A percentile compares a stretch with the other conserved stretches of the same genome.
These are phyloP conservation scores for Podospora bellae-mahoneyi DNA, from an alignment of 495 filamentous ascomycete genomes.

Conservation along the genomic window DNA sequence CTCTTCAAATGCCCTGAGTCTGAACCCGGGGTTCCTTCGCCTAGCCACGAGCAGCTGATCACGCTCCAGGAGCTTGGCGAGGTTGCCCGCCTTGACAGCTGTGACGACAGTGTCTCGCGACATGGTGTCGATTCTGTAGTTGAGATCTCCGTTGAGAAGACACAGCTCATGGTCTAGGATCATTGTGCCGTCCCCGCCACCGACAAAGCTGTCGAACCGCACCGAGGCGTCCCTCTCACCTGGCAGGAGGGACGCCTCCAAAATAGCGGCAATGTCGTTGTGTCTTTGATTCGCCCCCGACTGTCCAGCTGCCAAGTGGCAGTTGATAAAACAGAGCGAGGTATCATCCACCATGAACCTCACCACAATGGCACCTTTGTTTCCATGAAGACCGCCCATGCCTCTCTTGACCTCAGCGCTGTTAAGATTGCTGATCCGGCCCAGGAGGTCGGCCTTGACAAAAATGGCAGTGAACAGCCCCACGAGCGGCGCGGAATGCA, in stretches of 20 bases:
- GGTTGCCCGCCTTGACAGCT: constrained; percentile 72
- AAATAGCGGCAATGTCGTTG: constrained; percentile 86
- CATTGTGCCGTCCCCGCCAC: constrained; percentile 92
- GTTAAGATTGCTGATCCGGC: constrained; percentile 69
- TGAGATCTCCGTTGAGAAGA: constrained; percentile 91
- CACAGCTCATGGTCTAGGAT: constrained; percentile 96
- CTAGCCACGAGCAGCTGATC: constrained; percentile 87
- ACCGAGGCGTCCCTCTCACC: constrained; percentile 55
- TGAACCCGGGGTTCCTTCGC: constrained; percentile 83
- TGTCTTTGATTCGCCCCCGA: constrained; percentile 84
- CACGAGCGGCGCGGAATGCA: constrained; percentile 85
- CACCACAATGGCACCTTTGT: constrained; percentile 92
- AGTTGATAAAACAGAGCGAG: constrained; percentile 94
- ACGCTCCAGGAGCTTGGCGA: constrained; percentile 86
- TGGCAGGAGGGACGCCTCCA: constrained; percentile 73
- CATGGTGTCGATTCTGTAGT: constrained; percentile 98
- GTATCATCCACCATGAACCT: constrained; percentile 89
- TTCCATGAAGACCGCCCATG: constrained; percentile 89
- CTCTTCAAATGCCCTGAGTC: constrained; percentile 82
- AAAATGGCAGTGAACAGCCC: constrained; percentile 96
- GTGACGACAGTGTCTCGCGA: constrained; percentile 85
- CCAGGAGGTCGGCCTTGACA: constrained; percentile 72
- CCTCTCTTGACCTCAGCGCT: constrained; percentile 88
- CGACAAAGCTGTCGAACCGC: constrained; percentile 72
- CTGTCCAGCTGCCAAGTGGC: constrained; percentile 93